phyloP scores from a whole-genome alignment of 495 filamentous ascomycete genomes.

The Lentithecium fluviatile region DNA sequence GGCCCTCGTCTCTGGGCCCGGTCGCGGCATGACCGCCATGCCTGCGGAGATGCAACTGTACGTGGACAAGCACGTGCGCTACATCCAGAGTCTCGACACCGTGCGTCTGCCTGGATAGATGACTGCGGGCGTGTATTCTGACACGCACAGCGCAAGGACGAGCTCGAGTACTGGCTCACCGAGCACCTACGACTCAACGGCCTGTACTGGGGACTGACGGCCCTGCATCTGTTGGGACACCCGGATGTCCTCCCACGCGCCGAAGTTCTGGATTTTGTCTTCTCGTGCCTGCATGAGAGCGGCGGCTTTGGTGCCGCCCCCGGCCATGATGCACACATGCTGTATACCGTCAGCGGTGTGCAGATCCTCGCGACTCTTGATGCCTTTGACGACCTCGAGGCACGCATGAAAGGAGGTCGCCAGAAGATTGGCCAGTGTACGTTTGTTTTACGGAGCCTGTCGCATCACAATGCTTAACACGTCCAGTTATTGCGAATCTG shows the following conservation, averaged over 20 bases:
- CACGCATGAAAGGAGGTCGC: conserved; percentile 62
- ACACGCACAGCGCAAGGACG: conserved; percentile 69
- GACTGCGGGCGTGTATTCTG: conserved; percentile 18
- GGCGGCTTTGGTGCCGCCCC: conserved; percentile 94
- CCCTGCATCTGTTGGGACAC: conserved; percentile 78
- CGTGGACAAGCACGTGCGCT: conserved; percentile 78
- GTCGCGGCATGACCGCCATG: conserved; percentile 50
- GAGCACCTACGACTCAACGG: conserved; percentile 94
- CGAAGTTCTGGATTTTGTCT: conserved; percentile 83
- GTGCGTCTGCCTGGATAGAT: conserved; percentile 48
- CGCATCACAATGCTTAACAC: conserved; percentile 7
- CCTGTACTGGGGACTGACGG: conserved; percentile 92
- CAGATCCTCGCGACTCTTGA: conserved; percentile 85
- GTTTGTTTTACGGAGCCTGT: conserved; percentile 34
- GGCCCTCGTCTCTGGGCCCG: conserved; percentile 63
- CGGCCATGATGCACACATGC: conserved; percentile 90
- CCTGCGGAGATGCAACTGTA: conserved; percentile 64
- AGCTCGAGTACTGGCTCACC: conserved; percentile 95
- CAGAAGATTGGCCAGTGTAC: conserved; percentile 71
- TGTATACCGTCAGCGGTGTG: conserved; percentile 89
- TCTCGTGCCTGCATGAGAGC: conserved; percentile 81
- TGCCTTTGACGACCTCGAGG: conserved; percentile 78
- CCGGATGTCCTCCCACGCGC: conserved; percentile 77
- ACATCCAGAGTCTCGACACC: conserved; percentile 89
- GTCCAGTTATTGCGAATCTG: conserved; percentile 73